These are phyloP conservation scores for Trypanosoma mega DNA, from an alignment of 208 protist genomes.

Conservation along the genomic window DNA sequence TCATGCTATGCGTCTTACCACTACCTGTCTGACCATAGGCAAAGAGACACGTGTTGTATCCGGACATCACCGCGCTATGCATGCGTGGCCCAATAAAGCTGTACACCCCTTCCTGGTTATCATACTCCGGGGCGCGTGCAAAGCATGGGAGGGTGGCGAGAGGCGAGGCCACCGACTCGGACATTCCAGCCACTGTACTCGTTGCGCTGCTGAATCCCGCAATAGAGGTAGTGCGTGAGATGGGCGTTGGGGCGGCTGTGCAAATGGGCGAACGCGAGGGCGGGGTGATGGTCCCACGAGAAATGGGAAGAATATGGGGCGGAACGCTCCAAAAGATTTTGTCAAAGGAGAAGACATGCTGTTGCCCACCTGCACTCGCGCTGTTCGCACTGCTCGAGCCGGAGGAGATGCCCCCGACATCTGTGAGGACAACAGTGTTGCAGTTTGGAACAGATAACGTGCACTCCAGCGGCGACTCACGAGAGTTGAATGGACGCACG, in stretches of 20 bases:
- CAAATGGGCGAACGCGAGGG: neutral
- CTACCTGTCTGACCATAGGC: constrained; percentile 92
- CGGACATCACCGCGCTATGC: constrained; percentile 65
- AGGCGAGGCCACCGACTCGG: neutral
- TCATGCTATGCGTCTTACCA: constrained; percentile 92
- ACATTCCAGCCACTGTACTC: too few relatives aligned
- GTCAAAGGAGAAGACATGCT: constrained; percentile 72
- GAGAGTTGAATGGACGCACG: constrained; percentile 58
- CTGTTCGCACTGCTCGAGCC: constrained; percentile 13
- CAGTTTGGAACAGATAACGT: constrained; percentile 50
- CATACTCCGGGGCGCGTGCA: constrained; percentile 36
- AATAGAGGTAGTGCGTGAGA: constrained; percentile 10
- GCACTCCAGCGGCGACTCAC: constrained; percentile 60
- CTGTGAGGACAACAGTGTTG: constrained; percentile 56
- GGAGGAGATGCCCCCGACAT: constrained; percentile 20
- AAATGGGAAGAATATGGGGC: constrained; percentile 44
- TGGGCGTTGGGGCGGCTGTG: neutral
- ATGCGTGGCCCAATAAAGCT: constrained; percentile 72
- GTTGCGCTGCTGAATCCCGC: too few relatives aligned
- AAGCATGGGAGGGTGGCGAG: constrained; percentile 52
- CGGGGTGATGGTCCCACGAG: constrained; percentile 10
- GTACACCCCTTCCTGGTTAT: constrained; percentile 78
- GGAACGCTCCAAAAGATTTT: constrained; percentile 75
- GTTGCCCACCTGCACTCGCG: constrained; percentile 17
- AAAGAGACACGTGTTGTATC: constrained; percentile 90